phyloP scores from a whole-genome alignment of 2,329 filamentous ascomycete species.

The Ophiosphaerella herpotricha region DNA sequence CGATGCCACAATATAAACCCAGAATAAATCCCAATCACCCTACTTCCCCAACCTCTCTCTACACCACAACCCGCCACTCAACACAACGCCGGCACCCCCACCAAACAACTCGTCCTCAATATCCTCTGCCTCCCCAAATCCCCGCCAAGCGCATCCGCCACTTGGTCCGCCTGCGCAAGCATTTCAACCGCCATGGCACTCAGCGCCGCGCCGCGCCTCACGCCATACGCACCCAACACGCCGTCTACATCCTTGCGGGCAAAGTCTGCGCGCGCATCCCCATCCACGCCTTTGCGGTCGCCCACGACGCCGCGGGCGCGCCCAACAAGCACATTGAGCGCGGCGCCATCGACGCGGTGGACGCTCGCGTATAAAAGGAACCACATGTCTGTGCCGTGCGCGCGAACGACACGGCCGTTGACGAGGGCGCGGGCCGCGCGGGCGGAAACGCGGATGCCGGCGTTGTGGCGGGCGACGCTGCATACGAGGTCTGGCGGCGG shows the following conservation, averaged over 20 bases:
- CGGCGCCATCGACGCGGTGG: neutral
- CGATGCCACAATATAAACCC: no score
- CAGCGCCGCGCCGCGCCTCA: neutral
- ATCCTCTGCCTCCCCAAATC: neutral
- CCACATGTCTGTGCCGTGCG: neutral
- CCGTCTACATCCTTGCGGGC: neutral
- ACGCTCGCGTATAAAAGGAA: neutral
- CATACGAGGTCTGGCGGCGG: neutral
- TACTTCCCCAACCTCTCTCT: neutral
- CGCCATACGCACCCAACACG: neutral
- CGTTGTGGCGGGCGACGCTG: neutral
- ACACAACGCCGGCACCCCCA: neutral
- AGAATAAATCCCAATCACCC: no score
- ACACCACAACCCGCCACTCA: neutral
- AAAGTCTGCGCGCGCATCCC: neutral
- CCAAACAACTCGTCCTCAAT: neutral
- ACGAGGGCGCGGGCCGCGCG: neutral
- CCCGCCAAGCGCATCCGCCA: neutral
- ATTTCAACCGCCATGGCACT: neutral
- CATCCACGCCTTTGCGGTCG: neutral
- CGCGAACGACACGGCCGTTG: neutral
- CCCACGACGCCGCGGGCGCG: neutral
- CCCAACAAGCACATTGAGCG: neutral
- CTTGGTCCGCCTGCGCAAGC: neutral
- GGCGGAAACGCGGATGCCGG: neutral